Evolutionary conservation across 495 filamentous ascomycete species (phyloP).

Genomic region (Aspergillus incahuasiensis): DNA sequence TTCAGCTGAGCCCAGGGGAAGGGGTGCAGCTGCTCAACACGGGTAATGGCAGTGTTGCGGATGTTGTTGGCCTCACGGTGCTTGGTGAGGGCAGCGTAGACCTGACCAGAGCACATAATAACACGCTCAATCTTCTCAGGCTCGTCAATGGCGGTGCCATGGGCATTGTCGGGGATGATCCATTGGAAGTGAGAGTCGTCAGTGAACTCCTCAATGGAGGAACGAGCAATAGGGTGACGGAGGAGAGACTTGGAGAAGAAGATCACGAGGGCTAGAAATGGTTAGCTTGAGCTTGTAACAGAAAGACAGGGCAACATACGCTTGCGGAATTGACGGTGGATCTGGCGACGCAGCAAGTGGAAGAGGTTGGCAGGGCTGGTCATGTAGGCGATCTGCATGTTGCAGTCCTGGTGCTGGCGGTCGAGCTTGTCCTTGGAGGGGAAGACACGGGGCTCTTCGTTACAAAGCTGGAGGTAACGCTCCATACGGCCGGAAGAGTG

Average conservation of each 20-base stretch:
- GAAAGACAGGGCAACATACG: constrained; percentile 45
- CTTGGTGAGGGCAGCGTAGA: constrained; percentile 85
- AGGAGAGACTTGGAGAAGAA: constrained; percentile 96
- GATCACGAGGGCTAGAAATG: constrained; percentile 68
- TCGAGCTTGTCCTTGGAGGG: constrained; percentile 82
- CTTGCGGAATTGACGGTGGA: constrained; percentile 98
- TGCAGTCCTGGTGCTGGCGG: constrained; percentile 98
- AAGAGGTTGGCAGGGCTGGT: constrained; percentile 90
- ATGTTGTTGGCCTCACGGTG: constrained; percentile 79
- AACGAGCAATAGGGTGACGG: constrained; percentile 80
- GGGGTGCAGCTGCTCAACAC: constrained; percentile 94
- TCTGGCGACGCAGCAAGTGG: constrained; percentile 93
- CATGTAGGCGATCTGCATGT: constrained; percentile 97
- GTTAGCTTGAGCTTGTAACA: constrained; percentile 30
- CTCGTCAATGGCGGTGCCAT: constrained; percentile 68
- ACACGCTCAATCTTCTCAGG: constrained; percentile 88
- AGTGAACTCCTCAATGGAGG: constrained; percentile 79
- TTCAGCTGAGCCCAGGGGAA: constrained; percentile 97
- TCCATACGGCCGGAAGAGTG: constrained; percentile 98
- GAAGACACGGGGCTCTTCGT: constrained; percentile 94
- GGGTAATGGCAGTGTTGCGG: constrained; percentile 86
- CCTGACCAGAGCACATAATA: constrained; percentile 91
- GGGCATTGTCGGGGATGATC: constrained; percentile 87
- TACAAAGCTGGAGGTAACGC: constrained; percentile 94
- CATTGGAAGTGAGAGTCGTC: constrained; percentile 91